phyloP scores from a whole-genome alignment of 257 asterid genomes.

The Fraxinus pennsylvanica region DNA sequence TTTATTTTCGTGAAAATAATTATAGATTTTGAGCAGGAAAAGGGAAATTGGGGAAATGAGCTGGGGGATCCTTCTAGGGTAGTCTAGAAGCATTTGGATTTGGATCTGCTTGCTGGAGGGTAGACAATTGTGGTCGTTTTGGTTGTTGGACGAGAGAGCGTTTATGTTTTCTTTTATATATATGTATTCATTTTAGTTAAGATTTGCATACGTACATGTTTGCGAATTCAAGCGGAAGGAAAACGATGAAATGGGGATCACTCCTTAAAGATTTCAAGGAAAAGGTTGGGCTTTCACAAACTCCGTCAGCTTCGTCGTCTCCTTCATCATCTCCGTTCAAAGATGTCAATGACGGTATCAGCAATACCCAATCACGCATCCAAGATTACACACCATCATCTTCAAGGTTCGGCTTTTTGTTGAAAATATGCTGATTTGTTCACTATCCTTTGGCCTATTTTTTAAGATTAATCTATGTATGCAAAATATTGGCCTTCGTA shows the following conservation, averaged over 20 bases:
- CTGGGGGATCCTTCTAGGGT: conserved; percentile 62
- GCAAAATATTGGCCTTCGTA: neutral
- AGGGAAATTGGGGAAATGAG: conserved; percentile 39
- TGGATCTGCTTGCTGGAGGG: conserved; percentile 62
- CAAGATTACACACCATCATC: conserved; percentile 62
- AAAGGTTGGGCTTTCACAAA: conserved; percentile 81
- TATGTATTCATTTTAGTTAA: conserved; percentile 30
- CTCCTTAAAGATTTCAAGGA: conserved; percentile 97
- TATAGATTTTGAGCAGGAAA: neutral
- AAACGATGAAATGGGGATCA: conserved; percentile 98
- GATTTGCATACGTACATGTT: conserved; percentile 43
- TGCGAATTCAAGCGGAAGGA: conserved; percentile 56
- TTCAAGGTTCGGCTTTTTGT: conserved; percentile 55
- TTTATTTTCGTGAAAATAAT: conserved; percentile 21
- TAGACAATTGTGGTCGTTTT: conserved; percentile 22
- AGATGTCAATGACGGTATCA: conserved; percentile 45
- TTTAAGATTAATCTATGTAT: neutral
- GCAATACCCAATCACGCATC: conserved; percentile 43
- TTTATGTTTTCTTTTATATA: conserved; percentile 24
- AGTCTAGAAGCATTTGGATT: conserved; percentile 62
- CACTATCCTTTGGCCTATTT: conserved; percentile 13
- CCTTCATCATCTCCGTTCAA: conserved; percentile 56
- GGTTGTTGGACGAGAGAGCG: conserved; percentile 73
- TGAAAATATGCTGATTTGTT: neutral
- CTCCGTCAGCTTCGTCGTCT: conserved; percentile 56